Percentiles rank a stretch among this genome's conserved stretches.
phyloP scores from a whole-genome alignment of 2,329 filamentous ascomycete genomes.

The Monosporascus sp. region DNA sequence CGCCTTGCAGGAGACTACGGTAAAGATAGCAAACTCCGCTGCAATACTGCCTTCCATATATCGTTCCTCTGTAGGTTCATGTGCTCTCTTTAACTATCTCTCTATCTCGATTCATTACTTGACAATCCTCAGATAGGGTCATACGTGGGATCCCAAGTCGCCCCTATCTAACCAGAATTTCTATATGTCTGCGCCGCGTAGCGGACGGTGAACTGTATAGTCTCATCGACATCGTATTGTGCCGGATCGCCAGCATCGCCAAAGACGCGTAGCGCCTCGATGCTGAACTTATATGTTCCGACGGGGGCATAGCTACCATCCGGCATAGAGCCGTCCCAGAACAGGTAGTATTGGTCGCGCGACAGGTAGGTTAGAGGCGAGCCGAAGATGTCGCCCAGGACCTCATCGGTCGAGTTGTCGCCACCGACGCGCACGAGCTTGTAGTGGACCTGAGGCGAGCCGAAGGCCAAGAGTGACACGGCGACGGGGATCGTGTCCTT shows the following conservation, averaged over 20 bases:
- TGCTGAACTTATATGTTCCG: constrained; percentile 45
- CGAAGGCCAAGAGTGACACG: constrained; percentile 38
- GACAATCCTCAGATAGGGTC: no score
- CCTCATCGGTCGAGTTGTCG: constrained; percentile 24
- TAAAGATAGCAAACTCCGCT: no score
- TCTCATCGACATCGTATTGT: constrained; percentile 44
- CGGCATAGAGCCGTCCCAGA: constrained; percentile 43
- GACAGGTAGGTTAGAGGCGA: constrained; percentile 34
- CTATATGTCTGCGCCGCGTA: constrained; percentile 27
- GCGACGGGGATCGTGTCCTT: constrained; percentile 33
- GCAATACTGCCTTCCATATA: no score
- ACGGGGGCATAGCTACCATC: constrained; percentile 43
- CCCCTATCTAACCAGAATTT: not conserved
- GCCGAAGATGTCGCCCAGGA: constrained; percentile 34
- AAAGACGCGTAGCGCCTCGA: constrained; percentile 47
- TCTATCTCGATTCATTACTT: no score
- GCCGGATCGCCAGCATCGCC: constrained; percentile 38
- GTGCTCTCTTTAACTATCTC: no score
- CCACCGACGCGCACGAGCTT: constrained; percentile 40
- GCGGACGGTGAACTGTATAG: constrained; percentile 38
- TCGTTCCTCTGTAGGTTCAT: no score
- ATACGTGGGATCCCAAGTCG: no score
- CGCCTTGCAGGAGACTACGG: no score
- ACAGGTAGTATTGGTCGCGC: constrained; percentile 25
- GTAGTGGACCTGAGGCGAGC: constrained; percentile 38